phyloP scores from a whole-genome alignment of 1,284 basidiomycete species.

The Cerrena zonata region DNA sequence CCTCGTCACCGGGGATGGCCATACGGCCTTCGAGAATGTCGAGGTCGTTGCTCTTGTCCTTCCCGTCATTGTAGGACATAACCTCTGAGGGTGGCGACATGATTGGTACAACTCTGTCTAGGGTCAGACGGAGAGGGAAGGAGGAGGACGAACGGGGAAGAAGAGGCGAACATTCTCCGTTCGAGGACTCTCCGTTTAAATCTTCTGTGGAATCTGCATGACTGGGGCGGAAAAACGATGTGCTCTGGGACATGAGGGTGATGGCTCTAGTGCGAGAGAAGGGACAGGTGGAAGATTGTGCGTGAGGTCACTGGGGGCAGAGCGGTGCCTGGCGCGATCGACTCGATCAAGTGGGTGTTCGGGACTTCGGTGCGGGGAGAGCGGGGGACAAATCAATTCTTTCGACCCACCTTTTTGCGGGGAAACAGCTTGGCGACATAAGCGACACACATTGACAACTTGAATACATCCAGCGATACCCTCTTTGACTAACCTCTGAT shows the following conservation, averaged over 20 bases:
- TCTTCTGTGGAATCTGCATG: too few relatives aligned
- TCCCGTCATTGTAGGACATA: not conserved
- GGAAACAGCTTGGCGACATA: not conserved
- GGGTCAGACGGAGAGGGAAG: not conserved
- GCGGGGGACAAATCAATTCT: not conserved
- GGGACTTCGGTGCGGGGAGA: too few relatives aligned
- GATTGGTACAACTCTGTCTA: not conserved
- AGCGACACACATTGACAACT: too few relatives aligned
- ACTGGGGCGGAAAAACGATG: too few relatives aligned
- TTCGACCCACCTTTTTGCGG: not conserved
- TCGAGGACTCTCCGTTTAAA: too few relatives aligned
- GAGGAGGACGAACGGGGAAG: constrained; percentile 1
- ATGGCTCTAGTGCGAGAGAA: too few relatives aligned
- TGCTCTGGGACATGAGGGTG: too few relatives aligned
- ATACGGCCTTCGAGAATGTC: not conserved
- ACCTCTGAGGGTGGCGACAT: not conserved
- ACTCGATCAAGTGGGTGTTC: too few relatives aligned
- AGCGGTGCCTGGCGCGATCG: too few relatives aligned
- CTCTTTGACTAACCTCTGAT: not conserved
- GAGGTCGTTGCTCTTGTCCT: not conserved
- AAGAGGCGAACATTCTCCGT: not conserved
- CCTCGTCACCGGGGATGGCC: constrained; percentile 21
- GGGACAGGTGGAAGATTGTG: too few relatives aligned
- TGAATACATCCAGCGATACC: not conserved
- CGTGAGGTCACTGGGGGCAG: too few relatives aligned